Evolutionary conservation across 371 early-diverging fungal species (phyloP).

Genomic region (Mucor velutinosus): DNA sequence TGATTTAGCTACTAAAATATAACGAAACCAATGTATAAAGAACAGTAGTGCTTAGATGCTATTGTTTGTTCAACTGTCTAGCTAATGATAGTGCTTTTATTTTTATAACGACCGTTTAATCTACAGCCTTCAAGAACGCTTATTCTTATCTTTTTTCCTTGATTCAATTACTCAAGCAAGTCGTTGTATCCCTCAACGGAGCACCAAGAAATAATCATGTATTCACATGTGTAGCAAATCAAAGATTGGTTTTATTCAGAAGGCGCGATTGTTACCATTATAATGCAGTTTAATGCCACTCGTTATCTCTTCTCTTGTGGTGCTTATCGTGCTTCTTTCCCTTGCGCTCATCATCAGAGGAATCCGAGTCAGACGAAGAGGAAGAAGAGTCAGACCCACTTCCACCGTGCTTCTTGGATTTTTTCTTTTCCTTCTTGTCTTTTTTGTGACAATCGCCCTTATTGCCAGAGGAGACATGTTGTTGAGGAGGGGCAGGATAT

Average conservation of each 20-base stretch:
- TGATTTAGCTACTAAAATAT: too few species aligned
- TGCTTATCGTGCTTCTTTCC: slow-evolving; percentile 17
- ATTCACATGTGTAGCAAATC: too few species aligned
- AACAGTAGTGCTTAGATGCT: too few species aligned
- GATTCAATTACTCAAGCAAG: too few species aligned
- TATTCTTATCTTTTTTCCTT: too few species aligned
- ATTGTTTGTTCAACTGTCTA: too few species aligned
- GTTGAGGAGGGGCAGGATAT: slow-evolving; percentile 7
- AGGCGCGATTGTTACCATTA: neutral
- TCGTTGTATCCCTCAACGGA: too few species aligned
- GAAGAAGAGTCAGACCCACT: slow-evolving; percentile 10
- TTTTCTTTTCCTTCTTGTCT: slow-evolving; percentile 14
- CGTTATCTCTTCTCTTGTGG: slow-evolving; percentile 14
- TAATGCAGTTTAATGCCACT: slow-evolving; percentile 10
- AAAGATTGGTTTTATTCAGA: neutral
- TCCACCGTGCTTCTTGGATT: slow-evolving; percentile 4
- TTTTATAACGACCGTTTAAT: too few species aligned
- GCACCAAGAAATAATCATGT: too few species aligned
- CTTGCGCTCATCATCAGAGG: slow-evolving; percentile 14
- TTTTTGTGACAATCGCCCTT: slow-evolving; percentile 16
- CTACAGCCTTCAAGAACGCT: too few species aligned
- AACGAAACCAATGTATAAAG: too few species aligned
- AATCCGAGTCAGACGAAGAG: slow-evolving; percentile 21
- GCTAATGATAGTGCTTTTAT: too few species aligned
- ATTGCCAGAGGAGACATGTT: neutral